phyloP scores from a whole-genome alignment of 1,284 basidiomycete genomes.

The Ustilago cynodontis region DNA sequence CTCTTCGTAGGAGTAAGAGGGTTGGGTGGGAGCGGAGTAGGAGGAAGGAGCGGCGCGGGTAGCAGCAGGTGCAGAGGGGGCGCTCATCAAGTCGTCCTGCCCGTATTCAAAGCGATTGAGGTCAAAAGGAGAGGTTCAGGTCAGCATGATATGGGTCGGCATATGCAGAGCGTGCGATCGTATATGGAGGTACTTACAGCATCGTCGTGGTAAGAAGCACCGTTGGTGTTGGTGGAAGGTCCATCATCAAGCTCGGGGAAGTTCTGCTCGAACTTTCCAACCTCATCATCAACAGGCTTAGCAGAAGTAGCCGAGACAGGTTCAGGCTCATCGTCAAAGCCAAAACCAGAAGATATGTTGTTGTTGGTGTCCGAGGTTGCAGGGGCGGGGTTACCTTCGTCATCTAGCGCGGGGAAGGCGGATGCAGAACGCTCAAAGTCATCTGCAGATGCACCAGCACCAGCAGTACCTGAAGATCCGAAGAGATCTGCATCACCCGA shows the following conservation, averaged over 20 bases:
- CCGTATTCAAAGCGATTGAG: neutral
- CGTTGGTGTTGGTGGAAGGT: conserved; percentile 27
- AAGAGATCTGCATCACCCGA: conserved; percentile 63
- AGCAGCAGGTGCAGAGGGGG: conserved; percentile 63
- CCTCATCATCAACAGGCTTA: conserved; percentile 75
- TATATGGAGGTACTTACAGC: conserved; percentile 18
- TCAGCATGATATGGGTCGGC: neutral
- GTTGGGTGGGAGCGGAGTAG: conserved; percentile 11
- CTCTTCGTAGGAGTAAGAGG: conserved; percentile 41
- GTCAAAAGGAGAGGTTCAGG: too few species aligned
- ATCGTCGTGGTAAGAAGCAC: conserved; percentile 27
- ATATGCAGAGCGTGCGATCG: neutral
- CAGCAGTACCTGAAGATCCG: conserved; percentile 54
- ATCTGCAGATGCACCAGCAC: conserved; percentile 34
- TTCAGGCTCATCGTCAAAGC: conserved; percentile 33
- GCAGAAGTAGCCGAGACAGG: conserved; percentile 18
- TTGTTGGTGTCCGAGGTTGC: conserved; percentile 9
- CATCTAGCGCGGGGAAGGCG: conserved; percentile 72
- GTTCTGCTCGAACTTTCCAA: conserved; percentile 88
- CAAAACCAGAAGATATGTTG: conserved; percentile 26
- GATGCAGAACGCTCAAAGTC: conserved; percentile 74
- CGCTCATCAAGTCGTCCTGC: conserved; percentile 69
- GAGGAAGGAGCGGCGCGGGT: conserved; percentile 15
- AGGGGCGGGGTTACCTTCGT: conserved; percentile 64
- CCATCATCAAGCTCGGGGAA: conserved; percentile 84